phyloP scores from a whole-genome alignment of 768 basidiomycete species.

The Lactarius hatsudake region DNA sequence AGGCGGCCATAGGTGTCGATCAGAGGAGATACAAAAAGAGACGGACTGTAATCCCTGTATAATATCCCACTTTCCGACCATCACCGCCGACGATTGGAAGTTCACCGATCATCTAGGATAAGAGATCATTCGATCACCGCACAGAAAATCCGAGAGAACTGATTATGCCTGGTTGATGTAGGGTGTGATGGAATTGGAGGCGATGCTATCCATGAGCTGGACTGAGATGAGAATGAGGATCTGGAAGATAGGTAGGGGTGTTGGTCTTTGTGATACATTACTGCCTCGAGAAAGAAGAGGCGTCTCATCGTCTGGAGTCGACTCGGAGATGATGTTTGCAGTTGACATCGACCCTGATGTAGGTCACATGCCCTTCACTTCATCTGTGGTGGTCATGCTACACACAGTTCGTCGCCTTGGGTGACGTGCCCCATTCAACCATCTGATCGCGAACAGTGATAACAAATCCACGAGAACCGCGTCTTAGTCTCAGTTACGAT shows the following conservation, averaged over 20 bases:
- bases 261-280: not conserved
- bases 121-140: not conserved
- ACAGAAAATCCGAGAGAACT: too few relatives aligned
- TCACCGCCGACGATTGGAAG: constrained; percentile 42
- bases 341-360: not conserved
- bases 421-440: not conserved
- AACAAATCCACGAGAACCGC: not conserved
- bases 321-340: not conserved
- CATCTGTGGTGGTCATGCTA: too few relatives aligned
- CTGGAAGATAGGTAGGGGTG: too few relatives aligned
- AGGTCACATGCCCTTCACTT: too few relatives aligned
- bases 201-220: not conserved
- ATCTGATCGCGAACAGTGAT: too few relatives aligned
- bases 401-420: not conserved
- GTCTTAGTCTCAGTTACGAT: not conserved
- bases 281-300: too few relatives aligned
- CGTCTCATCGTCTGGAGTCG: not conserved
- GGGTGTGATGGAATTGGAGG: constrained; percentile 7
- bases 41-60: too few relatives aligned
- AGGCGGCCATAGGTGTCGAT: not conserved
- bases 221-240: not conserved
- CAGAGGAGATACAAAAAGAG: too few relatives aligned
- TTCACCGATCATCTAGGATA: constrained; percentile 41
- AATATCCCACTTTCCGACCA: constrained; percentile 33
- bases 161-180: constrained; percentile 38